phyloP scores from a whole-genome alignment of 2,329 filamentous ascomycete species.

The Hypoxylon sp. region DNA sequence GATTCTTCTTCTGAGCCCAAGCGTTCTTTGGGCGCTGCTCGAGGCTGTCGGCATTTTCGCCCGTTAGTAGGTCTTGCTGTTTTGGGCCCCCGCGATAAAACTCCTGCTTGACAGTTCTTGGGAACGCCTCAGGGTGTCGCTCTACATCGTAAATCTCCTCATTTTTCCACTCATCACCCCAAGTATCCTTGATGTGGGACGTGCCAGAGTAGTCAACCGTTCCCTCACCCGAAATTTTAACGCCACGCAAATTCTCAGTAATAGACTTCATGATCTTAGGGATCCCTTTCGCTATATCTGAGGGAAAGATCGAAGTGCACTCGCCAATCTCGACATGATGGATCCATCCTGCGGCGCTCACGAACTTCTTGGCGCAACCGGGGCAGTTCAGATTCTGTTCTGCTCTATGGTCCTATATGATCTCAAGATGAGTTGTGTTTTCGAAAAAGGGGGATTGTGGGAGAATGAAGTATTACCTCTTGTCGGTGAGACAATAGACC shows the following conservation, averaged over 20 bases:
- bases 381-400: constrained; percentile 63
- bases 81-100: constrained; percentile 45
- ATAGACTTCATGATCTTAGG: constrained; percentile 48
- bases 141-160: constrained; percentile 19
- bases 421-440: constrained; percentile 22
- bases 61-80: constrained; percentile 39
- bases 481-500: constrained; percentile 38
- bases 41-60: constrained; percentile 23
- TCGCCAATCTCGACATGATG: constrained; percentile 61
- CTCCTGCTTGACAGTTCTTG: constrained; percentile 30
- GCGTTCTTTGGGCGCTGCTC: constrained; percentile 36
- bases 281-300: constrained; percentile 55
- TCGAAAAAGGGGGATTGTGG: not conserved
- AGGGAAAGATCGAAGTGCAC: constrained; percentile 57
- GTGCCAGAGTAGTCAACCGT: not conserved
- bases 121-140: constrained; percentile 33
- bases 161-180: constrained; percentile 24
- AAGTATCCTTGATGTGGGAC: constrained; percentile 25
- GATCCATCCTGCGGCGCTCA: constrained; percentile 58
- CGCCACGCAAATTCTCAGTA: constrained; percentile 13
- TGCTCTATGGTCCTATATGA: constrained; percentile 57
- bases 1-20: constrained; percentile 48
- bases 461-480: constrained; percentile 29
- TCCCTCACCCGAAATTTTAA: not conserved
- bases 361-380: constrained; percentile 61